Evolutionary conservation across 306 rosid species (phyloP), one percentile per base, ranked within the genome.

Genomic region (Lathyrus aphaca): DNA sequence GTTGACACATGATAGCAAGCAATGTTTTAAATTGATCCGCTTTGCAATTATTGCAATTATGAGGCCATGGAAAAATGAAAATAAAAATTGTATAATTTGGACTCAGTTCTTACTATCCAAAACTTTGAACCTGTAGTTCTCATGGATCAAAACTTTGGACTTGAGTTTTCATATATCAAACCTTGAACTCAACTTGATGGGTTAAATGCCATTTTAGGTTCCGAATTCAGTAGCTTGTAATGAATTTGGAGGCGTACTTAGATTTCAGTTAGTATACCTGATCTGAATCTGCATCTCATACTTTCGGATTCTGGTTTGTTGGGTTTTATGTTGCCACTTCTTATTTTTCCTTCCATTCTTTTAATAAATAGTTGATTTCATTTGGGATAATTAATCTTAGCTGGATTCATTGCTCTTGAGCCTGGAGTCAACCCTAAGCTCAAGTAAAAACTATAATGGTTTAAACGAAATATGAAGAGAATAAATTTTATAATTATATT

Each of bases 171-270:
- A 60, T 35, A 67, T 32, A 54, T 63, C 76, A 38, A 46, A 64
- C 69, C 57, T 46, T 27, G 49, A 69, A 48, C 46, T 71, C 61
- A 35, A 43, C 71, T 68, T 40, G 61, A 50, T 54, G 50, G 25
- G 69, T 53, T 42, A 37, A 40, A 68, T 44, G 27, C 5, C 23
- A 64, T 30, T 48, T 30, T 45, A 30, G 64, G 35, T 76, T 65
- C 60, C 8, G 3, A 32, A 25, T 62, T 46, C 35, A 27, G 23
- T 69, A 48, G 50, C 38, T 43, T 51, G 50, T 64, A 7, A 37
- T 49, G 10, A 19, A 48, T 48, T 48, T 16, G 4, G 10, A 48
- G 54, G 10, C 3, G 21, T 6, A 51, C 58, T 13, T 50, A 50
- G 6, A 18, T 50, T 17, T 18, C 56, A 50, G 12, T 18, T 9